Evolutionary conservation across 2,329 filamentous ascomycete genomes (phyloP).

Genomic region (Fusarium agapanthi): DNA sequence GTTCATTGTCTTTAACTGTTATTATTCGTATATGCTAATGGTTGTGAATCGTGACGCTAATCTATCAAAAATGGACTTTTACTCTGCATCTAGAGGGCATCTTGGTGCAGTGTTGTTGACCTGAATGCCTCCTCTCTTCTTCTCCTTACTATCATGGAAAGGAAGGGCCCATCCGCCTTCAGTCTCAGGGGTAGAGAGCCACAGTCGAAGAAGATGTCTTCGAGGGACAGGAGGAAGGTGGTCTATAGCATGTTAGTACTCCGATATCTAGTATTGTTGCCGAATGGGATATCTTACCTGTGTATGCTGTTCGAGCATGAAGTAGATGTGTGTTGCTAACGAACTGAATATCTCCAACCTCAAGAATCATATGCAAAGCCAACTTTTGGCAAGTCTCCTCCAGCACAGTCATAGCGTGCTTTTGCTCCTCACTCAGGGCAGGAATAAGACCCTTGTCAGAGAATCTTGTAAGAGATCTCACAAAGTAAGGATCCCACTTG

Average conservation of each 20-base stretch:
- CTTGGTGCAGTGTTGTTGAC: conserved; percentile 81
- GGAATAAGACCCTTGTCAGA: conserved; percentile 78
- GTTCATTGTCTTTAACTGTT: background rate
- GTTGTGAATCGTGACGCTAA: background rate
- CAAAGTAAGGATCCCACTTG: conserved; percentile 93
- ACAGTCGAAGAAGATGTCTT: conserved; percentile 83
- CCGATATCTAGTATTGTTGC: accelerated
- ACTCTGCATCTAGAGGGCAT: conserved; percentile 81
- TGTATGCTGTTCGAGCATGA: conserved; percentile 84
- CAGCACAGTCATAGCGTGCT: conserved; percentile 66
- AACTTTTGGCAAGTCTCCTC: conserved; percentile 79
- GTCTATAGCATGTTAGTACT: conserved; percentile 43
- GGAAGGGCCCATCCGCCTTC: conserved; percentile 89
- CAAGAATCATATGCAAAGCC: conserved; percentile 84
- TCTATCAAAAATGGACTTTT: conserved; percentile 40
- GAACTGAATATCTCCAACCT: conserved; percentile 90
- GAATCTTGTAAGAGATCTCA: conserved; percentile 79
- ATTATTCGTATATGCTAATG: background rate
- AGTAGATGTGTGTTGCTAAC: conserved; percentile 81
- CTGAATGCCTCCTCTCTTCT: conserved; percentile 89
- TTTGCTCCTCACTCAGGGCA: conserved; percentile 73
- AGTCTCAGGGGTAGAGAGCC: conserved; percentile 81
- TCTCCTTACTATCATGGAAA: conserved; percentile 81
- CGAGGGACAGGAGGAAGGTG: conserved; percentile 72
- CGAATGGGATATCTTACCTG: conserved; percentile 34